phyloP scores from a whole-genome alignment of 2,329 filamentous ascomycete species.

The Scedosporium minutisporum region DNA sequence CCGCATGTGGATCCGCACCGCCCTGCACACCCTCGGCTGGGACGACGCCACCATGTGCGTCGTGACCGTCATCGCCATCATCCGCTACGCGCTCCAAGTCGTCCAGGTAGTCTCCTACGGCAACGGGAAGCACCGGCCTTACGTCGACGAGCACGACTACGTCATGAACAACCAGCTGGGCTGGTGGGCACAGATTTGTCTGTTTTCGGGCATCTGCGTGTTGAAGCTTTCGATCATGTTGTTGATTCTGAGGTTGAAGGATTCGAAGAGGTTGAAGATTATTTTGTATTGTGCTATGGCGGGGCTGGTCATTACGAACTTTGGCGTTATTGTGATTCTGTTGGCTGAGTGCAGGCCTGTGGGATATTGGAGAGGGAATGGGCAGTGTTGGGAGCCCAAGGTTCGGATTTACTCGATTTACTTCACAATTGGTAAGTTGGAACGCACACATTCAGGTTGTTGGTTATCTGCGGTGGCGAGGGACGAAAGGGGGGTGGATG shows the following conservation, averaged over 20 bases:
- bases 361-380: conserved; percentile 21
- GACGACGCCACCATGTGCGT: conserved; percentile 27
- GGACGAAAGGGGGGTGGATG: not conserved
- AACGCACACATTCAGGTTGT: too few relatives aligned
- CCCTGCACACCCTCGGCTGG: conserved; percentile 20
- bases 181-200: conserved; percentile 29
- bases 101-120: conserved; percentile 20
- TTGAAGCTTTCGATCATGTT: conserved; percentile 32
- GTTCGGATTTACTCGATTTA: conserved; percentile 24
- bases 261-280: conserved; percentile 19
- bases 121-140: conserved; percentile 28
- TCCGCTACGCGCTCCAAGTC: conserved; percentile 22
- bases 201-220: conserved; percentile 28
- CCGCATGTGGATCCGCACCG: conserved; percentile 20
- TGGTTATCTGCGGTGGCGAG: too few relatives aligned
- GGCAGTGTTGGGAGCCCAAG: conserved; percentile 20
- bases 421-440: conserved; percentile 18
- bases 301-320: conserved; percentile 21
- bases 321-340: conserved; percentile 20
- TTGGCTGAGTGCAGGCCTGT: conserved; percentile 22
- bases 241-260: conserved; percentile 30
- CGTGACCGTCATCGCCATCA: conserved; percentile 19
- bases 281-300: conserved; percentile 22
- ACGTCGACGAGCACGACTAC: conserved; percentile 21
- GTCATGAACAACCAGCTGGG: conserved; percentile 25